Base-by-base conservation (phyloP, 306 rosid genomes). In the Sphenostylis stenocarpa region DNA sequence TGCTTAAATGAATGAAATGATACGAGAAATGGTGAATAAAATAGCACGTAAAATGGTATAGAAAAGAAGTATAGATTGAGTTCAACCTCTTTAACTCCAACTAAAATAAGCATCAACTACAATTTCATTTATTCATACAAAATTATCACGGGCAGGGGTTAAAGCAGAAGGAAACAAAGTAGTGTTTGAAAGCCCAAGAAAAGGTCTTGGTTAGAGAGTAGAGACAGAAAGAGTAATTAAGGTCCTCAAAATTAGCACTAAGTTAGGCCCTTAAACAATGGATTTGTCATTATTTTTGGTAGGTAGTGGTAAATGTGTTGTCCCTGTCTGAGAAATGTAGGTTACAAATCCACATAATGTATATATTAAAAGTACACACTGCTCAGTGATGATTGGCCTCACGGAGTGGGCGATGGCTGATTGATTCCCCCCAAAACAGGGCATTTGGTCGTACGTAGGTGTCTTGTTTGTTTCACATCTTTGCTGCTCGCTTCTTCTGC, bases 341-440 rank as follows among this genome's bases (percentile, higher is more conserved):
- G 70, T 38, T 38, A 64, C 17, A 64, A 64, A 20, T 36, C 10
- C 48, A 64, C 29, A 64, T 1, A 64, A 38, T 11, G 10, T 15
- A 14, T 24, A 41, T 41, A 41, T 41, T 41, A 67, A 67, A n/a
- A 29, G 45, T 29, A 29, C 44, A 69, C 73, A 68, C 17, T 48
- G 74, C 44, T 69, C 60, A 69, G 60, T 47, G 60, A 69, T 69
- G 60, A 69, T 68, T 68, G 58, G 73, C n/a, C 33, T 14, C 7
- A 5, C 3, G 20, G 19, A 58, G 66, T 58, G 66, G 41, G 13
- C 12, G 21, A 58, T 29, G 29, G 21, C 17, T 5, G 23, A 45
- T 47, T 69, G 75, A 70, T 70, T 70, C 75, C 47, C 75, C 29
- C 0, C 8, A 70, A 68, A 70, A 70, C 61, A 48, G 17, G 75